phyloP scores from a whole-genome alignment of 2,329 filamentous ascomycete genomes.

The Ascochyta lentis region DNA sequence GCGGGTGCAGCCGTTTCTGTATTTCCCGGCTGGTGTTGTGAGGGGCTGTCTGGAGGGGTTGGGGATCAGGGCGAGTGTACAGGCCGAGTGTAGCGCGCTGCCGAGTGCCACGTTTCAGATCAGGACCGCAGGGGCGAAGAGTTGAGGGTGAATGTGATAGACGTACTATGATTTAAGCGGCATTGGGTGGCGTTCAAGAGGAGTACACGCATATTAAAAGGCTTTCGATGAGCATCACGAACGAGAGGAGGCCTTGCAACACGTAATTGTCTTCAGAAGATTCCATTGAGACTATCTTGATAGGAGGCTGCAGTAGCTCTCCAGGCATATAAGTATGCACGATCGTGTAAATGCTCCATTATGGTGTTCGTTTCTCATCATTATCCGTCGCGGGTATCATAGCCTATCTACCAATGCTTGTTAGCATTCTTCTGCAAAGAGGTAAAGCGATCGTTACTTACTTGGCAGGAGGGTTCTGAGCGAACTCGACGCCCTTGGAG shows the following conservation, averaged over 20 bases:
- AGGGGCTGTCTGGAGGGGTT: conserved; percentile 90
- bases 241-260: not conserved
- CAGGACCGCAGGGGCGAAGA: conserved; percentile 76
- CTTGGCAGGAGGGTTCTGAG: conserved; percentile 74
- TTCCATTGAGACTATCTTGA: conserved; percentile 11
- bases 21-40: conserved; percentile 93
- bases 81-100: conserved; percentile 86
- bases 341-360: conserved; percentile 9
- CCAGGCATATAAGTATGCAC: conserved; percentile 6
- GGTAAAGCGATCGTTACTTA: conserved; percentile 24
- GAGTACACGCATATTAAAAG: not conserved
- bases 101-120: conserved; percentile 95
- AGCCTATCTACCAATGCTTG: conserved; percentile 23
- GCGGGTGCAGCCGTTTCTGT: conserved; percentile 70
- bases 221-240: not conserved
- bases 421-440: not conserved
- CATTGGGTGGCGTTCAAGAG: conserved; percentile 40
- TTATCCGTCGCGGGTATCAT: conserved; percentile 20
- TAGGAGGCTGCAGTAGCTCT: conserved; percentile 14
- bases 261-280: conserved; percentile 11
- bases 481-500: conserved; percentile 89
- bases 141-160: conserved; percentile 50
- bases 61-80: conserved; percentile 88
- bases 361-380: conserved; percentile 19
- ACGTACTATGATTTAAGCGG: conserved; percentile 29